Conservation (phyloP, 306 rosid species). For the Purshia tridentata region DNA sequence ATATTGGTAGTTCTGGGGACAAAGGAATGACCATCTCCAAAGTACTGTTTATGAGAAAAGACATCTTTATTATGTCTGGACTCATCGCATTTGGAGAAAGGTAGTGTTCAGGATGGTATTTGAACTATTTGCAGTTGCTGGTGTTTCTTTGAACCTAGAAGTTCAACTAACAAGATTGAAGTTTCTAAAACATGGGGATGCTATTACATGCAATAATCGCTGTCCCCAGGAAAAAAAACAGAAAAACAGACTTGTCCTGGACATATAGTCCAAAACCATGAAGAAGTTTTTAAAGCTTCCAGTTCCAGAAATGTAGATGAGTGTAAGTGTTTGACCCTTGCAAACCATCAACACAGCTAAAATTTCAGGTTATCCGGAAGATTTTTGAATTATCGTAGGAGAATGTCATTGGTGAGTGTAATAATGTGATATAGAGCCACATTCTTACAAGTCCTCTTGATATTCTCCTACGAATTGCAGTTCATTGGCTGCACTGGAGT, state of each 20-base stretch:
- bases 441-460: conserved; percentile 7
- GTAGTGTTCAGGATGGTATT: not conserved
- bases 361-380: not conserved
- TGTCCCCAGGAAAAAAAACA: too few relatives aligned
- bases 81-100: not conserved
- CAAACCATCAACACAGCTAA: not conserved
- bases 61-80: not conserved
- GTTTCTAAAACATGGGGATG: not conserved
- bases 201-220: too few relatives aligned
- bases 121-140: not conserved
- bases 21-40: conserved; percentile 1
- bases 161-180: not conserved
- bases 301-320: not conserved
- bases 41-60: not conserved
- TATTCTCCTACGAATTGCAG: conserved; percentile 11
- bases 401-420: not conserved
- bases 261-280: too few relatives aligned
- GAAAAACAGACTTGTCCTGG: too few relatives aligned
- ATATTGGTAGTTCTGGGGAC: conserved; percentile 9
- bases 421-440: not conserved
- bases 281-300: too few relatives aligned
- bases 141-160: not conserved
- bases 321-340: not conserved
- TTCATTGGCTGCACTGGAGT: conserved; percentile 21
- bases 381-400: conserved; percentile 5